Evolutionary conservation across 2,329 filamentous ascomycete genomes (phyloP).

Genomic region (Byssoonygena ceratinophila): DNA sequence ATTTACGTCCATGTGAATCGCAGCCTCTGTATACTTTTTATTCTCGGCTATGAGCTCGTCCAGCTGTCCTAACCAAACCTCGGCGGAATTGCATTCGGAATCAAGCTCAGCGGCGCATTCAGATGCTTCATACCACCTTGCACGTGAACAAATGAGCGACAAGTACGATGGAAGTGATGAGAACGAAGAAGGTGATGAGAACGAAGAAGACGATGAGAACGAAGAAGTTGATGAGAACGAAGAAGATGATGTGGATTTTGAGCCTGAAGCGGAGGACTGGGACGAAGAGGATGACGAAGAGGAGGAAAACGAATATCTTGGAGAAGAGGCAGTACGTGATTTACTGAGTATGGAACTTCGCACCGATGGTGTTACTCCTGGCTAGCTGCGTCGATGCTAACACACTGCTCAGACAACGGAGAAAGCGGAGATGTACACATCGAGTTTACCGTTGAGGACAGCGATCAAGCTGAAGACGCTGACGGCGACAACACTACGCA

Average conservation of each 20-base stretch:
- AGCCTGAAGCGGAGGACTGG: slow-evolving; percentile 22
- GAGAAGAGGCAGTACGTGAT: slow-evolving; percentile 24
- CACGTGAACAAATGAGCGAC: slow-evolving; percentile 27
- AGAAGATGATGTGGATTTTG: slow-evolving; percentile 45
- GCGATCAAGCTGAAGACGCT: slow-evolving; percentile 16
- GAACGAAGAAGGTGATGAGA: slow-evolving; percentile 36
- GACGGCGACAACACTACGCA: slow-evolving; percentile 13
- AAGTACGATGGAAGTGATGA: slow-evolving; percentile 26
- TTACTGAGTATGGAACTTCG: slow-evolving; percentile 15
- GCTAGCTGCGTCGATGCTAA: background rate
- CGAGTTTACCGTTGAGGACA: slow-evolving; percentile 24
- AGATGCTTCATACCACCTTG: slow-evolving; percentile 26
- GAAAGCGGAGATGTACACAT: slow-evolving; percentile 23
- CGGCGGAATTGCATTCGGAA: background rate
- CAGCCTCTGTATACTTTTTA: background rate
- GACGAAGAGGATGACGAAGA: slow-evolving; percentile 19
- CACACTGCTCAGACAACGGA: slow-evolving; percentile 12
- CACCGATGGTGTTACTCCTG: background rate
- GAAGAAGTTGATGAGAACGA: slow-evolving; percentile 16
- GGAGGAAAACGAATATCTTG: slow-evolving; percentile 22
- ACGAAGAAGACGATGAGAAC: slow-evolving; percentile 18
- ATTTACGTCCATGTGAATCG: too few relatives aligned
- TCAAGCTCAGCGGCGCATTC: background rate
- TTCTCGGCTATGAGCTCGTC: slow-evolving; percentile 6
- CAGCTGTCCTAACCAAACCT: background rate